Conservation (phyloP, 352 stramenopile species). For the Peronospora belbahrii region DNA sequence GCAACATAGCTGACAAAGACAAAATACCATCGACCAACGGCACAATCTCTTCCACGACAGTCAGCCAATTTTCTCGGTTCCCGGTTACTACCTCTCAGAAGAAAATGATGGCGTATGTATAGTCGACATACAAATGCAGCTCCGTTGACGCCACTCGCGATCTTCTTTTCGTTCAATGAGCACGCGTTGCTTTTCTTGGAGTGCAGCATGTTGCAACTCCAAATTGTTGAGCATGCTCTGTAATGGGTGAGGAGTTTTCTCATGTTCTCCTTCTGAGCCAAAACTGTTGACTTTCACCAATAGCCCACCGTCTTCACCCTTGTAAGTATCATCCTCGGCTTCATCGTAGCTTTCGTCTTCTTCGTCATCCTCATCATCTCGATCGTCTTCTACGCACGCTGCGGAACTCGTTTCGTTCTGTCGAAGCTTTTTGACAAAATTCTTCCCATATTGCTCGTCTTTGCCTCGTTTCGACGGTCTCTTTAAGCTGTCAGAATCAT, state of each 20-base stretch:
- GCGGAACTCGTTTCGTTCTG: conserved; percentile 7
- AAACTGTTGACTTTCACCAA: conserved; percentile 6
- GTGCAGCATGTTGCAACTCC: conserved; percentile 30
- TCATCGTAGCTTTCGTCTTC: conserved; percentile 20
- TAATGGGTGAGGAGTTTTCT: conserved; percentile 15
- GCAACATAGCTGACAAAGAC: neutral
- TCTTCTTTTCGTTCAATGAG: conserved; percentile 52
- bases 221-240: conserved; percentile 29
- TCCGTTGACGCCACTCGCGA: conserved; percentile 25
- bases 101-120: conserved; percentile 9
- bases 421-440: conserved; percentile 22
- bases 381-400: conserved; percentile 16
- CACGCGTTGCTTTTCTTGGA: conserved; percentile 36
- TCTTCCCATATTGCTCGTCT: conserved; percentile 30
- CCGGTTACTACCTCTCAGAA: neutral
- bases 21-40: neutral
- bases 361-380: conserved; percentile 21
- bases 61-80: neutral
- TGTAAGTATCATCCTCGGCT: conserved; percentile 16
- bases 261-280: conserved; percentile 19
- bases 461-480: conserved; percentile 23
- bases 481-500: conserved; percentile 4
- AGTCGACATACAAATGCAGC: conserved; percentile 5
- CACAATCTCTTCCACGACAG: neutral
- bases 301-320: conserved; percentile 14